Conservation (phyloP, 768 basidiomycete species). For the Tulasnella sp. region DNA sequence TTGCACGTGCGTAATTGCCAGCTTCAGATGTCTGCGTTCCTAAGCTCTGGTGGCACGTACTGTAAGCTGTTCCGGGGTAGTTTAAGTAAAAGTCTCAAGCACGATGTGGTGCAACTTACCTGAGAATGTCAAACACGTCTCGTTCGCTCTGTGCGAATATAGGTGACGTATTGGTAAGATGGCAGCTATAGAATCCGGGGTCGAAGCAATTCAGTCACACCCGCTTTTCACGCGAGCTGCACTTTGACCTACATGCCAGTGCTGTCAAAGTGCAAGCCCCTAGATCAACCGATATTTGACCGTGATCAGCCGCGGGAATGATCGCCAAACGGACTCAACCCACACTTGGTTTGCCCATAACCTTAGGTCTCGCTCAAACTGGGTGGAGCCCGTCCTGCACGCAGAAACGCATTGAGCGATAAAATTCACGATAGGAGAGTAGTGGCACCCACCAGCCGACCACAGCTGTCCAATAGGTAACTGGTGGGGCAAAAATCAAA, state of each 20-base stretch:
- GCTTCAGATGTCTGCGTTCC: slow-evolving; percentile 61
- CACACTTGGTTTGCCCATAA: slow-evolving; percentile 66
- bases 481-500: slow-evolving; percentile 71
- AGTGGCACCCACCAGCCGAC: slow-evolving; percentile 65
- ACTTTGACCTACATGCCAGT: slow-evolving; percentile 62
- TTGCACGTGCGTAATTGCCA: not conserved
- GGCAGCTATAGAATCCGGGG: slow-evolving; percentile 29
- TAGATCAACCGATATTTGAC: slow-evolving; percentile 32
- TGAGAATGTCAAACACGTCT: slow-evolving; percentile 68
- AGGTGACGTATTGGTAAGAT: slow-evolving; percentile 57
- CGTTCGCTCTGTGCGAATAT: slow-evolving; percentile 61
- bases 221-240: not conserved
- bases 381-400: slow-evolving; percentile 76
- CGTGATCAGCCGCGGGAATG: slow-evolving; percentile 20
- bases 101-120: slow-evolving; percentile 30
- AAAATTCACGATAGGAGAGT: not conserved
- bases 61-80: slow-evolving; percentile 37
- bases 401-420: not conserved
- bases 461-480: slow-evolving; percentile 82
- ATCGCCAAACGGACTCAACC: slow-evolving; percentile 20
- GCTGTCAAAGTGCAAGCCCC: slow-evolving; percentile 81
- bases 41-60: slow-evolving; percentile 64
- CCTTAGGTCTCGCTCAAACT: slow-evolving; percentile 84
- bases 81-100: too few species aligned
- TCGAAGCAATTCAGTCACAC: slow-evolving; percentile 1